Evolutionary conservation across 148 eudicot genomes (phyloP).

Genomic region (Vaccinium darrowii): DNA sequence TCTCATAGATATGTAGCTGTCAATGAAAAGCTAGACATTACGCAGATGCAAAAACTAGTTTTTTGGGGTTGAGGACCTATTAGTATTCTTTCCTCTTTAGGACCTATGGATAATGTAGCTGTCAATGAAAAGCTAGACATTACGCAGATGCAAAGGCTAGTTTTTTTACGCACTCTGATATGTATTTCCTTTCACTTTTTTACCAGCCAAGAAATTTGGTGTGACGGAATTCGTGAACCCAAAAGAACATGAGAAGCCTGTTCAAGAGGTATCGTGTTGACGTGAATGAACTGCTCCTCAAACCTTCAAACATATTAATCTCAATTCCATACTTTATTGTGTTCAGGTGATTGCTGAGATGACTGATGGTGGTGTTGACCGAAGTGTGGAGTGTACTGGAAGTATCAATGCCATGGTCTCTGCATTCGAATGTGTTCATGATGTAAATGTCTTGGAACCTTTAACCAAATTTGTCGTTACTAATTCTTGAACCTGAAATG

Average conservation of each 20-base stretch:
- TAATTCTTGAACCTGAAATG: neutral
- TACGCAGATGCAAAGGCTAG: too few relatives aligned
- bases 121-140: too few relatives aligned
- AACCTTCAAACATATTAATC: neutral
- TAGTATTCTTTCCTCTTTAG: neutral
- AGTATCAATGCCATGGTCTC: constrained; percentile 57
- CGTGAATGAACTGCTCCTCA: too few relatives aligned
- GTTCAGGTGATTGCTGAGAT: constrained; percentile 28
- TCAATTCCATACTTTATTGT: constrained; percentile 32
- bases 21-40: neutral
- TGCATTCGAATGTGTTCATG: constrained; percentile 62
- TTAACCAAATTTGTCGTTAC: too few relatives aligned
- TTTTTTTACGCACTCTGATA: too few relatives aligned
- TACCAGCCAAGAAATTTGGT: constrained; percentile 55
- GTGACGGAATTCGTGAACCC: constrained; percentile 56
- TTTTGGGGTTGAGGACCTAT: constrained; percentile 22
- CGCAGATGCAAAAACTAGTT: constrained; percentile 18
- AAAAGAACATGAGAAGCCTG: constrained; percentile 42
- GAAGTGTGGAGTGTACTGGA: constrained; percentile 63
- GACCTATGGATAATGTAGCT: too few relatives aligned
- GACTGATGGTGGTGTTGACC: constrained; percentile 51
- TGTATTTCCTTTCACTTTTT: neutral
- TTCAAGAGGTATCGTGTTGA: constrained; percentile 32
- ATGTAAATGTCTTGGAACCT: constrained; percentile 23
- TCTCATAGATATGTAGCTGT: too few relatives aligned